Evolutionary conservation across 2,329 filamentous ascomycete species (phyloP), one percentile per base, ranked within the genome.

Genomic region (Fusarium luffae): DNA sequence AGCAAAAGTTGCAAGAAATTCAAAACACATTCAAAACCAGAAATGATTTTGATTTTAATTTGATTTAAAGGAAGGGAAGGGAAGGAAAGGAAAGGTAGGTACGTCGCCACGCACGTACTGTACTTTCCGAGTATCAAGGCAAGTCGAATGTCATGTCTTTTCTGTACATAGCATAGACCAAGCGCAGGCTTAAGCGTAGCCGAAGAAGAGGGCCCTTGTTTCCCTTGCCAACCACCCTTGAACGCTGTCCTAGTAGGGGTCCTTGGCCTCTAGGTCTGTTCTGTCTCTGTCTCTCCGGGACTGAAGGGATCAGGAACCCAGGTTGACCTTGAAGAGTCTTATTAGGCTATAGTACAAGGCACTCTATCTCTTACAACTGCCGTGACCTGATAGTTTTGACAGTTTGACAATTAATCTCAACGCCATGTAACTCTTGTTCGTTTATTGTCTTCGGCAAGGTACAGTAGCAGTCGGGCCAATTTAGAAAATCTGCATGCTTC

Each of bases 181-280:
- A 48, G 63, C 32, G 65, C 67, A 69, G 62, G 66, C 66, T 59
- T 47, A 68, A 69, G 67, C 55, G 43, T 51, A 43, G 47, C 63
- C 63, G 43, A 59, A 30, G 34, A 48, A 18, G 19, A 43, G 41
- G 37, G 59, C 51, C 66, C 56, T 41, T 65, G 66, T 66, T 46
- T 62, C 34, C 59, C 54, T 51, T 51, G 41, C 49, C 66, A 66
- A 54, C 66, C 61, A 69, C 61, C 66, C 67, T 58, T 56, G 62
- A 37, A 70, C 63, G 46, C 58, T 56, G 61, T 55, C 43, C 47
- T 46, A 49, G 61, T 66, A 60, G 61, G 61, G 62, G 59, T 64
- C 51, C 28, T 48, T 30, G 34, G 34, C 34, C 34, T 37, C 18
- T n/a, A 18, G 34, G 10, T 37, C 18, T n/a, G 32, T 5, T 37